Percentiles rank a stretch among this genome's conserved stretches.
phyloP scores from a whole-genome alignment of 441 rosid species.

The Cnidoscolus chayamansa region DNA sequence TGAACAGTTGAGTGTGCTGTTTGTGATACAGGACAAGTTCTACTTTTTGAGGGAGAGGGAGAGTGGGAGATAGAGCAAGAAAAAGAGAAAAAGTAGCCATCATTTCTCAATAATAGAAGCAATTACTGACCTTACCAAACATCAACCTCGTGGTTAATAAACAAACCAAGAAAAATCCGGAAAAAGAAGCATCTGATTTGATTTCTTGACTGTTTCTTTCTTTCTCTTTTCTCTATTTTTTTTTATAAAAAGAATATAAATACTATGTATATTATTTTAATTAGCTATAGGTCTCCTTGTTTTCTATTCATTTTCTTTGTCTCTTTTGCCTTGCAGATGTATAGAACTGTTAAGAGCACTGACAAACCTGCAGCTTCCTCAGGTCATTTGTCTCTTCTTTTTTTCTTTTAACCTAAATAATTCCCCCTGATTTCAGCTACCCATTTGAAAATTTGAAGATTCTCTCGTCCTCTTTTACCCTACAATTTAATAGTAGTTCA shows the following conservation, averaged over 20 bases:
- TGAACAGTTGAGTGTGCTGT: conserved; percentile 23
- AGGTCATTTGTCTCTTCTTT: conserved; percentile 39
- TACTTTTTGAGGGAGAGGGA: conserved; percentile 19
- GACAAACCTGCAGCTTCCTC: conserved; percentile 75
- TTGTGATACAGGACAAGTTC: conserved; percentile 26
- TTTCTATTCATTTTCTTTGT: conserved; percentile 23
- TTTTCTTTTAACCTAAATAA: conserved; percentile 8
- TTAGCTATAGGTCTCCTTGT: conserved; percentile 4
- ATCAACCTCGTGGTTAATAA: conserved; percentile 62
- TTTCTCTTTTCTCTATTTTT: not conserved
- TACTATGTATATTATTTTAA: too few species aligned
- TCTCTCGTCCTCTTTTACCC: too few species aligned
- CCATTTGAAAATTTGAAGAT: not conserved
- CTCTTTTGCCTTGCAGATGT: conserved; percentile 52
- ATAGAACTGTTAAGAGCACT: conserved; percentile 86
- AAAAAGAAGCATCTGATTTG: conserved; percentile 29
- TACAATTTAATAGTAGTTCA: too few species aligned
- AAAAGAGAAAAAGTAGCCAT: conserved; percentile 42
- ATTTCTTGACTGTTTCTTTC: conserved; percentile 13
- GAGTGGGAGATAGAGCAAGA: conserved; percentile 19
- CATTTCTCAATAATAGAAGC: conserved; percentile 69
- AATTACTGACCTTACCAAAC: conserved; percentile 47
- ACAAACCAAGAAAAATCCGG: conserved; percentile 25
- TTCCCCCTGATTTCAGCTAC: not conserved
- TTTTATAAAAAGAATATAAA: too few species aligned